phyloP scores from a whole-genome alignment of 2,329 filamentous ascomycete species.

The Blastomyces percursus region DNA sequence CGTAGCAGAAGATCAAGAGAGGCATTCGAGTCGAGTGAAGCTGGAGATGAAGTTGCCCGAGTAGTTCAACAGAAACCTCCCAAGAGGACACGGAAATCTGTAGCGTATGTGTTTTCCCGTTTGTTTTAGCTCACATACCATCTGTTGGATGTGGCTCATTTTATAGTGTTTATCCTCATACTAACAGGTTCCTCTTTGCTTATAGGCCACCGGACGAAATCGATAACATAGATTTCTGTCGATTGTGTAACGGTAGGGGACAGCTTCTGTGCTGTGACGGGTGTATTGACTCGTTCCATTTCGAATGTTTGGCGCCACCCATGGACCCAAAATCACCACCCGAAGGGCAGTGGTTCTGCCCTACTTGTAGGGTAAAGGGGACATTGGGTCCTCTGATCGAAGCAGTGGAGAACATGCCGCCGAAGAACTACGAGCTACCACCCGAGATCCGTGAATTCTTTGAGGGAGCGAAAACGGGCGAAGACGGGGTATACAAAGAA shows the following conservation, averaged over 20 bases:
- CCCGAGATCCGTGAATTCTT: constrained; percentile 62
- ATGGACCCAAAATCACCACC: constrained; percentile 52
- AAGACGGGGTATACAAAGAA: constrained; percentile 73
- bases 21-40: background rate
- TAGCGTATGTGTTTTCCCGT: background rate
- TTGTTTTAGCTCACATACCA: background rate
- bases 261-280: constrained; percentile 88
- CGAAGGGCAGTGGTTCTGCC: constrained; percentile 73
- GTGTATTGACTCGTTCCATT: constrained; percentile 82
- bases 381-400: constrained; percentile 55
- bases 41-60: constrained; percentile 8
- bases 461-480: constrained; percentile 63
- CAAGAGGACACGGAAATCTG: constrained; percentile 2
- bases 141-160: background rate
- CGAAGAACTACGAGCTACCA: constrained; percentile 63
- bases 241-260: constrained; percentile 71
- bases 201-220: constrained; percentile 12
- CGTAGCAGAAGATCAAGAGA: background rate
- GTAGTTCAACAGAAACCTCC: background rate
- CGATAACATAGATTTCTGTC: constrained; percentile 86
- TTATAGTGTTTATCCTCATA: background rate
- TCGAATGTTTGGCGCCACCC: constrained; percentile 75
- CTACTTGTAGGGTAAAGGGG: constrained; percentile 45
- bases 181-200: background rate
- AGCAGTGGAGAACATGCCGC: constrained; percentile 56